Evolutionary conservation across 1,139 yeast genomes (phyloP).

Genomic region (Starmera stellimalicola): DNA sequence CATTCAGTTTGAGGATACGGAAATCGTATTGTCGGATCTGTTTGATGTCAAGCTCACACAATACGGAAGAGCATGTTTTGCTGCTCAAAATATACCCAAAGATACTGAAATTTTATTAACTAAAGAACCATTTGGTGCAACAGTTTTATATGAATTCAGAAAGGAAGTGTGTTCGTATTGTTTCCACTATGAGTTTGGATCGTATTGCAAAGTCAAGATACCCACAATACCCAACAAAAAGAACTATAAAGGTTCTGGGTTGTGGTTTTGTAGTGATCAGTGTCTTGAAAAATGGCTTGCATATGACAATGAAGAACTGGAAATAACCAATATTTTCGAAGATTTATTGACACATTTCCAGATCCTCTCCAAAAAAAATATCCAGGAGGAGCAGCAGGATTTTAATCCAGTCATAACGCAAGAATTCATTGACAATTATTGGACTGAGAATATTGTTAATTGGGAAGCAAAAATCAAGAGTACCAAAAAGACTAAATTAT

Average conservation of each 20-base stretch:
- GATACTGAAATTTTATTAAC: conserved; percentile 35
- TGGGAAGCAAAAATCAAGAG: conserved; percentile 30
- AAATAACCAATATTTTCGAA: conserved; percentile 19
- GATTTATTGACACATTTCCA: conserved; percentile 24
- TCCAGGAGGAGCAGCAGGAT: conserved; percentile 9
- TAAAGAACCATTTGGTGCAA: conserved; percentile 34
- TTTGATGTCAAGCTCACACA: conserved; percentile 34
- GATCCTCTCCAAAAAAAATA: conserved; percentile 11
- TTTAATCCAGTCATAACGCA: conserved; percentile 8
- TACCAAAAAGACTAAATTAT: conserved; percentile 19
- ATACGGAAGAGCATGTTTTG: conserved; percentile 60
- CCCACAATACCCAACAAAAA: conserved; percentile 8
- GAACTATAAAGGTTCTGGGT: conserved; percentile 31
- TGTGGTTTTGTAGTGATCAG: conserved; percentile 43
- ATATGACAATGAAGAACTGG: conserved; percentile 19
- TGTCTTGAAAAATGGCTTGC: conserved; percentile 32
- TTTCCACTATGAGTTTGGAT: conserved; percentile 41
- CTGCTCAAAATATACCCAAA: conserved; percentile 29
- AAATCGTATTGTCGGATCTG: conserved; percentile 8
- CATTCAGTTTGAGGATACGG: conserved; percentile 6
- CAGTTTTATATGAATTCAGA: conserved; percentile 44
- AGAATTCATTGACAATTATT: conserved; percentile 16
- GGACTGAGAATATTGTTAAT: conserved; percentile 18
- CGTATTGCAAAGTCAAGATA: conserved; percentile 32
- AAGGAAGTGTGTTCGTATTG: conserved; percentile 60